phyloP scores from a whole-genome alignment of 2,329 filamentous ascomycete genomes.

The Chaetomium sp. region DNA sequence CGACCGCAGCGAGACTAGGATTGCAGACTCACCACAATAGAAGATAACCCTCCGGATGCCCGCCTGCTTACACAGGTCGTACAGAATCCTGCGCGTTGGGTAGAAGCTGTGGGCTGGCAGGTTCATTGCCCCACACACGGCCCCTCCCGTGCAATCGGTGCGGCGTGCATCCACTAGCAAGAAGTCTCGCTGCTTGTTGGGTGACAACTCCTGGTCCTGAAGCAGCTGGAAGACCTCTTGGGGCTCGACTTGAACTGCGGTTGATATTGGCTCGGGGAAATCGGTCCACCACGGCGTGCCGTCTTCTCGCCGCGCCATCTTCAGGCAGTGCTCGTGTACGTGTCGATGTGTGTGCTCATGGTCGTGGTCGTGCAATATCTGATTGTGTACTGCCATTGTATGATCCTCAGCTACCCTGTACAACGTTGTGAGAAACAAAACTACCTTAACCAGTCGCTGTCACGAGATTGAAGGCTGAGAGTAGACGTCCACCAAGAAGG shows the following conservation, averaged over 20 bases:
- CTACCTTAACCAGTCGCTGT: not conserved
- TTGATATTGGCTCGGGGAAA: conserved; percentile 49
- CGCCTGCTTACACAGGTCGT: conserved; percentile 54
- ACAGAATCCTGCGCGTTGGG: conserved; percentile 50
- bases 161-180: conserved; percentile 57
- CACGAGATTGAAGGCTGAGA: not conserved
- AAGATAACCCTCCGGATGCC: conserved; percentile 54
- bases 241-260: conserved; percentile 43
- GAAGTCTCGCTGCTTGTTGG: conserved; percentile 41
- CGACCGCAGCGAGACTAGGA: not conserved
- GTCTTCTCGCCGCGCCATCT: conserved; percentile 33
- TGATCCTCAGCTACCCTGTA: not conserved
- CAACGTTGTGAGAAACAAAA: not conserved
- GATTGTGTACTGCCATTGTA: conserved; percentile 5
- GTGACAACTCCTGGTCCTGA: conserved; percentile 41
- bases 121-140: conserved; percentile 60
- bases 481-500: no score
- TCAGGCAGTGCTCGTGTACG: conserved; percentile 30
- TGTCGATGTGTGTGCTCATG: conserved; percentile 7
- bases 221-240: conserved; percentile 47
- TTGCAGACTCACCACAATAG: conserved; percentile 52
- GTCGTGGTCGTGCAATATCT: not conserved
- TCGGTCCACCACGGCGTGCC: conserved; percentile 44
- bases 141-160: conserved; percentile 60
- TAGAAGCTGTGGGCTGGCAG: conserved; percentile 59